These are phyloP conservation scores for Phytopythium cucurbitacearum DNA, from an alignment of 352 stramenopile genomes.

Conservation along the genomic window DNA sequence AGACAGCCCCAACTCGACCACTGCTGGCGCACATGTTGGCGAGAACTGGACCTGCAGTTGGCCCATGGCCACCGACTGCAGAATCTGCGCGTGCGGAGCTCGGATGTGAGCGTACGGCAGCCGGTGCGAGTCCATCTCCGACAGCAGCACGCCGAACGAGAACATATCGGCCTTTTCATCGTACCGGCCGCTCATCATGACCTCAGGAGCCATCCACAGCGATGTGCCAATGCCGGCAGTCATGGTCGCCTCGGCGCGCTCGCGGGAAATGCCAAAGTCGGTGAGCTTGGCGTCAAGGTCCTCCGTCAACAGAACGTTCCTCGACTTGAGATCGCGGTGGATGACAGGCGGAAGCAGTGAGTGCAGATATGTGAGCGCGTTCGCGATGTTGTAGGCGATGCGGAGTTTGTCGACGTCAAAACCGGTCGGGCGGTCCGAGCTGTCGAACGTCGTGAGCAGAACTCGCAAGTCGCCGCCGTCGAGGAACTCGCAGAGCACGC, in stretches of 20 bases:
- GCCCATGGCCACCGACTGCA: constrained; percentile 20
- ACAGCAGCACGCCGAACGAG: constrained; percentile 25
- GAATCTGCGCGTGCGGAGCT: constrained; percentile 11
- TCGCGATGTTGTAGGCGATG: constrained; percentile 20
- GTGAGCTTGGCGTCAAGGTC: constrained; percentile 22
- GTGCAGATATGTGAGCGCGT: constrained; percentile 29
- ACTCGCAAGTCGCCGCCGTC: constrained; percentile 33
- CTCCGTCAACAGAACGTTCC: constrained; percentile 17
- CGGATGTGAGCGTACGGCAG: constrained; percentile 11
- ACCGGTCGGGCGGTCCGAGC: constrained; percentile 6
- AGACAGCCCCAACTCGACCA: constrained; percentile 15
- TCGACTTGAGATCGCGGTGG: constrained; percentile 26
- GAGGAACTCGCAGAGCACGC: constrained; percentile 48
- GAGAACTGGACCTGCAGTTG: constrained; percentile 25
- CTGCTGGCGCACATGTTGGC: neutral
- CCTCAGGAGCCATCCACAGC: constrained; percentile 30
- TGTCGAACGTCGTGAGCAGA: constrained; percentile 24
- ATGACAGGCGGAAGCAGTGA: constrained; percentile 25
- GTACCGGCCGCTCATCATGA: constrained; percentile 14
- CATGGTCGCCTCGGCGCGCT: constrained; percentile 18
- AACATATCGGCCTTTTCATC: constrained; percentile 28
- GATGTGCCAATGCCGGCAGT: constrained; percentile 18
- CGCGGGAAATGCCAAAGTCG: constrained; percentile 27
- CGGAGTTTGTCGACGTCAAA: constrained; percentile 25
- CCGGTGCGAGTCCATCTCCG: constrained; percentile 19